These are phyloP conservation scores for Inonotus hispidus DNA, from an alignment of 1,284 basidiomycete species.

Conservation along the genomic window DNA sequence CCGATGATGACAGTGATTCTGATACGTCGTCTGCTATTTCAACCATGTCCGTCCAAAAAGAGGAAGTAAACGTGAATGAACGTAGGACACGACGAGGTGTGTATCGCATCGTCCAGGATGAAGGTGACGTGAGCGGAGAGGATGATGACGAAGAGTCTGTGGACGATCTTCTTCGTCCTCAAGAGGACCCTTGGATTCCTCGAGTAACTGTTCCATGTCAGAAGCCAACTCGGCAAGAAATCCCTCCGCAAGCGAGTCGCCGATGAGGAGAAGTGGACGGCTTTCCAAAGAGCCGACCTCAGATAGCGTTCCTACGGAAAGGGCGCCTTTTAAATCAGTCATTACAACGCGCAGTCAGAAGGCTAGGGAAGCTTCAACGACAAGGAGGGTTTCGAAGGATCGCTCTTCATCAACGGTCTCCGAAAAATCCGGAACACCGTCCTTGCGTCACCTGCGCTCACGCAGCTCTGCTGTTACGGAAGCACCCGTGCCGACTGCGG, in stretches of 20 bases:
- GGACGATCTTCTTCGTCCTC: slow-evolving; percentile 27
- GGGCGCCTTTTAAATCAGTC: slow-evolving; percentile 33
- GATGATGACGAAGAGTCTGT: slow-evolving; percentile 42
- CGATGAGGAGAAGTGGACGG: slow-evolving; percentile 2
- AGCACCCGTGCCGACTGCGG: not conserved
- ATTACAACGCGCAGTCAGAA: slow-evolving; percentile 59
- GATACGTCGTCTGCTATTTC: slow-evolving; percentile 31
- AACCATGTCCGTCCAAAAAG: slow-evolving; percentile 34
- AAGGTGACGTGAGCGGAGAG: slow-evolving; percentile 47
- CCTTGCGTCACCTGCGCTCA: not conserved
- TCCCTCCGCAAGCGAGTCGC: not conserved
- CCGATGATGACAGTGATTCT: slow-evolving; percentile 37
- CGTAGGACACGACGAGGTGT: slow-evolving; percentile 72
- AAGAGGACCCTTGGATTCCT: not conserved
- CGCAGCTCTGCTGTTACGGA: not conserved
- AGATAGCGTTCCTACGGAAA: slow-evolving; percentile 23
- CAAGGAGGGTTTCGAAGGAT: slow-evolving; percentile 14
- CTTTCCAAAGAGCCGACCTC: slow-evolving; percentile 14
- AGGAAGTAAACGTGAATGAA: slow-evolving; percentile 54
- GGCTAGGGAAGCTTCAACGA: slow-evolving; percentile 29
- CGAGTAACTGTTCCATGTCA: not conserved
- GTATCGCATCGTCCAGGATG: slow-evolving; percentile 57
- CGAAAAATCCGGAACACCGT: not conserved
- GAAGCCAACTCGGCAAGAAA: not conserved
- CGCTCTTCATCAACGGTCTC: not conserved